Conservation (phyloP, 805 yeast species). For the Danielia oregonensis region DNA sequence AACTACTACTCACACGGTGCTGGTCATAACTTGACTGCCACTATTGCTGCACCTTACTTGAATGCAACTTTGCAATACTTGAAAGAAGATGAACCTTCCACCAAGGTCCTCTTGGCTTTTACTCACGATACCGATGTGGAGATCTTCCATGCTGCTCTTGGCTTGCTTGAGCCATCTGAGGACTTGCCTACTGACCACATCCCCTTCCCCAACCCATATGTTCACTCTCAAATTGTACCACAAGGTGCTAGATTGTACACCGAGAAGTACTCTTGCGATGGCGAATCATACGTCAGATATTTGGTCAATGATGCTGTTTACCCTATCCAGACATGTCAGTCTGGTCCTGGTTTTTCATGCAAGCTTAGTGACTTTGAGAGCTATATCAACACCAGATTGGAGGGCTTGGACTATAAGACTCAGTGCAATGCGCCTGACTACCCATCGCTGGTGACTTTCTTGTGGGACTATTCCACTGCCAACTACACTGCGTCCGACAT, state of each 20-base stretch:
- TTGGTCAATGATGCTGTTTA: conserved; percentile 38
- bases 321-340: conserved; percentile 31
- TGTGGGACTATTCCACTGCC: conserved; percentile 35
- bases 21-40: conserved; percentile 55
- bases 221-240: conserved; percentile 35
- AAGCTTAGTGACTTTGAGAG: conserved; percentile 32
- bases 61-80: conserved; percentile 49
- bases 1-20: conserved; percentile 62
- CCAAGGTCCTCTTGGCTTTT: conserved; percentile 64
- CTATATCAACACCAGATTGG: conserved; percentile 26
- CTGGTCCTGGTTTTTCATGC: conserved; percentile 44
- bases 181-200: conserved; percentile 45
- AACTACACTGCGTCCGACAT: conserved; percentile 23
- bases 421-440: conserved; percentile 23
- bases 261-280: conserved; percentile 32
- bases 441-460: conserved; percentile 33
- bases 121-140: conserved; percentile 72
- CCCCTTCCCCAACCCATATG: conserved; percentile 46
- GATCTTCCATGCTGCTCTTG: conserved; percentile 61
- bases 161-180: conserved; percentile 43
- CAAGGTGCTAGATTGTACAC: conserved; percentile 39
- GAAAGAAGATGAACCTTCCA: conserved; percentile 37
- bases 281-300: conserved; percentile 33
- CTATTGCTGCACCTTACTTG: conserved; percentile 56
- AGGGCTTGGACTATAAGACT: conserved; percentile 20